Conservation (phyloP, 1,284 basidiomycete genomes). For the Ustilago cynodontis region DNA sequence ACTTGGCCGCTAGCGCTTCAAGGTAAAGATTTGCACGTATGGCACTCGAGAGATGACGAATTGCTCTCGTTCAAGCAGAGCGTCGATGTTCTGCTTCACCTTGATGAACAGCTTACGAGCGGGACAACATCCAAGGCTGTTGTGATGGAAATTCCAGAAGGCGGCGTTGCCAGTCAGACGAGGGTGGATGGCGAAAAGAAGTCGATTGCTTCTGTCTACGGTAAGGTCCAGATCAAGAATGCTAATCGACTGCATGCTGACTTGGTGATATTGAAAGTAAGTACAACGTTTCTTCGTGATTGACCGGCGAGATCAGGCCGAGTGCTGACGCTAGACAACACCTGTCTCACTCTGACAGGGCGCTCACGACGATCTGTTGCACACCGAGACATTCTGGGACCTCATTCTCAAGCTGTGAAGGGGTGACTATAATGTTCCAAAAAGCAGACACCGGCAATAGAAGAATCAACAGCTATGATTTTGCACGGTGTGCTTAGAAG, state of each 20-base stretch:
- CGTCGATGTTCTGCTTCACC: slow-evolving; percentile 26
- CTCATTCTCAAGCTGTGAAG: slow-evolving; percentile 21
- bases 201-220: slow-evolving; percentile 20
- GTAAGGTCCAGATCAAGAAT: slow-evolving; percentile 16
- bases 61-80: slow-evolving; percentile 47
- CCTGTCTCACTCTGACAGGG: slow-evolving; percentile 7
- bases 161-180: slow-evolving; percentile 27
- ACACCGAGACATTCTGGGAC: slow-evolving; percentile 40
- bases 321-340: background rate
- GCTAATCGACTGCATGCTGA: slow-evolving; percentile 16
- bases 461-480: background rate
- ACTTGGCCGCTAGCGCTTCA: slow-evolving; percentile 30
- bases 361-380: slow-evolving; percentile 39
- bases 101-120: slow-evolving; percentile 16
- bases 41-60: slow-evolving; percentile 47
- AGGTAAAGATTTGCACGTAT: slow-evolving; percentile 32
- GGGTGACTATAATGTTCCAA: background rate
- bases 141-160: slow-evolving; percentile 22
- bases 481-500: slow-evolving; percentile 11
- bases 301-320: too few species aligned
- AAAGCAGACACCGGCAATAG: background rate
- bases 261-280: slow-evolving; percentile 25
- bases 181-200: slow-evolving; percentile 29
- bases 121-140: background rate
- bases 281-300: background rate